Evolutionary conservation across 2,329 filamentous ascomycete genomes (phyloP).

Genomic region (Beauveria rudraprayagi): DNA sequence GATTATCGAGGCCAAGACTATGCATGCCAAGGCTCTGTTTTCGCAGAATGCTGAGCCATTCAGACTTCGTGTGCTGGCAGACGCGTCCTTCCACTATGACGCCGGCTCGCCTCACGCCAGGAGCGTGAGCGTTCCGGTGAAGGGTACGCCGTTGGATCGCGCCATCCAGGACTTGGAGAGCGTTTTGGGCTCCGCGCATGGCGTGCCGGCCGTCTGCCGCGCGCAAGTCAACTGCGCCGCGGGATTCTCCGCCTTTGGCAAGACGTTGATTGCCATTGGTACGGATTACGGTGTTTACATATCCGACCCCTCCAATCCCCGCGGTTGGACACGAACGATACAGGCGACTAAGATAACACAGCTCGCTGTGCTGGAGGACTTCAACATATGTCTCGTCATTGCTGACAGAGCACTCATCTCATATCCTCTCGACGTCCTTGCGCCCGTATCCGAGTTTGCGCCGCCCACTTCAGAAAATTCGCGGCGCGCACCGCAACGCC

Average conservation of each 20-base stretch:
- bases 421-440: slow-evolving; percentile 84
- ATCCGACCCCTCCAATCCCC: slow-evolving; percentile 78
- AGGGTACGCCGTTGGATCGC: slow-evolving; percentile 83
- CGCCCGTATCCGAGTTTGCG: slow-evolving; percentile 53
- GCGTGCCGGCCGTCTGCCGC: slow-evolving; percentile 71
- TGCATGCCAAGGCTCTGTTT: slow-evolving; percentile 79
- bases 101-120: slow-evolving; percentile 49
- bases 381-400: slow-evolving; percentile 84
- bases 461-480: slow-evolving; percentile 61
- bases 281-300: slow-evolving; percentile 93
- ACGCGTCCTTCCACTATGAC: slow-evolving; percentile 83
- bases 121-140: slow-evolving; percentile 64
- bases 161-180: slow-evolving; percentile 84
- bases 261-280: slow-evolving; percentile 83
- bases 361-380: slow-evolving; percentile 90
- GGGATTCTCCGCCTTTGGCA: slow-evolving; percentile 76
- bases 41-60: slow-evolving; percentile 96
- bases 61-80: slow-evolving; percentile 81
- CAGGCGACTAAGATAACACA: slow-evolving; percentile 74
- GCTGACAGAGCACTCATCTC: slow-evolving; percentile 86
- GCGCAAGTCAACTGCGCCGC: slow-evolving; percentile 89
- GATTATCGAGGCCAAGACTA: slow-evolving; percentile 90
- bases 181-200: slow-evolving; percentile 60
- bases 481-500: slow-evolving; percentile 80
- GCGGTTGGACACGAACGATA: slow-evolving; percentile 85